phyloP scores from a whole-genome alignment of 1,284 basidiomycete species.

The Jaminaea rosea region DNA sequence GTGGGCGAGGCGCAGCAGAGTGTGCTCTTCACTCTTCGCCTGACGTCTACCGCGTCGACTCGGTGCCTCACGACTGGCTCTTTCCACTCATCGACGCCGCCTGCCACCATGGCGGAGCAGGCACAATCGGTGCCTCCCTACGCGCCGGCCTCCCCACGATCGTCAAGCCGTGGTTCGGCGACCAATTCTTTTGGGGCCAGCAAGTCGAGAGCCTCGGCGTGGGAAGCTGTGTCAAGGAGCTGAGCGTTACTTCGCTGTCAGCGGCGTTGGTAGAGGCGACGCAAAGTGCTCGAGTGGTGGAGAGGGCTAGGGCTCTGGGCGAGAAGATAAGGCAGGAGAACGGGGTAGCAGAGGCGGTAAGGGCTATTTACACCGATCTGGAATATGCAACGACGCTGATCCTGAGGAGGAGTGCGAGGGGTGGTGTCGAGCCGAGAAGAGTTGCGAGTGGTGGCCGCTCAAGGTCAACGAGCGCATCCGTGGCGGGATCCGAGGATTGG shows the following conservation, averaged over 20 bases:
- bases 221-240: conserved; percentile 71
- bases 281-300: conserved; percentile 74
- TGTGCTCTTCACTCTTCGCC: conserved; percentile 48
- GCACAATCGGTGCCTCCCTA: conserved; percentile 88
- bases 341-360: conserved; percentile 35
- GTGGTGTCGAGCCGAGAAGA: too few relatives aligned
- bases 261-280: conserved; percentile 73
- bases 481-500: too few relatives aligned
- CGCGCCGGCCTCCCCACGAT: conserved; percentile 85
- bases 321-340: conserved; percentile 55
- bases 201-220: conserved; percentile 81
- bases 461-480: too few relatives aligned
- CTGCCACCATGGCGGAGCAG: conserved; percentile 92
- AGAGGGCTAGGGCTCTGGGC: conserved; percentile 62
- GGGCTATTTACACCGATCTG: conserved; percentile 38
- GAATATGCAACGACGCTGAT: conserved; percentile 39
- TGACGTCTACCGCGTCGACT: conserved; percentile 63
- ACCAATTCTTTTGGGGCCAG: conserved; percentile 90
- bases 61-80: conserved; percentile 93
- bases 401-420: too few relatives aligned
- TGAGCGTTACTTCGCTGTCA: conserved; percentile 67
- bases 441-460: too few relatives aligned
- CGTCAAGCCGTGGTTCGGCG: conserved; percentile 94
- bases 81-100: conserved; percentile 88
- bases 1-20: conserved; percentile 31